phyloP scores from a whole-genome alignment of 306 rosid genomes.

The Rosa multiflora region DNA sequence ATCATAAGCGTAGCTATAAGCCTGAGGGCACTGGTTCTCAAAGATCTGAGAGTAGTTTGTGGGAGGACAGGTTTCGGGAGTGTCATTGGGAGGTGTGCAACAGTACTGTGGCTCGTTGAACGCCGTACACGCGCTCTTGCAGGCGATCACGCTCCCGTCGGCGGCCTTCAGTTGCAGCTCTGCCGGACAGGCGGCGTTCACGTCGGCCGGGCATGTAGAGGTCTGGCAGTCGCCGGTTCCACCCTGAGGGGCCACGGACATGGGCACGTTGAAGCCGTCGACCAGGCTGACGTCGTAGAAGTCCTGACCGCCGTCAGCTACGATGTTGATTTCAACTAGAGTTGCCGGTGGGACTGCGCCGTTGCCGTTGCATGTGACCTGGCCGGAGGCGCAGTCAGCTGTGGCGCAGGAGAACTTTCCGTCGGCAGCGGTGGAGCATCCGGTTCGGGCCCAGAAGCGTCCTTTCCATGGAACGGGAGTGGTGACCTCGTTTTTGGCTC shows the following conservation, averaged over 20 bases:
- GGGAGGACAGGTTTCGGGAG: constrained; percentile 39
- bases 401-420: constrained; percentile 52
- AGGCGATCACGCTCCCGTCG: constrained; percentile 43
- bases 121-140: constrained; percentile 71
- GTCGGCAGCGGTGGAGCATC: constrained; percentile 31
- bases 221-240: constrained; percentile 35
- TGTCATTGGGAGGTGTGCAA: constrained; percentile 34
- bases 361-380: constrained; percentile 54
- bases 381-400: constrained; percentile 57
- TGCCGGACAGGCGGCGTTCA: constrained; percentile 36
- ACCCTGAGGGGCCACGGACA: constrained; percentile 42
- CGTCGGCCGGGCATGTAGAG: constrained; percentile 30
- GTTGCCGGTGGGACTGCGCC: constrained; percentile 56
- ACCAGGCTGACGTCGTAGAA: constrained; percentile 65
- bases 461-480: constrained; percentile 62
- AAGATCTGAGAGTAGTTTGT: constrained; percentile 42
- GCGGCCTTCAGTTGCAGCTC: constrained; percentile 32
- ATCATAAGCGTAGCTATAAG: constrained; percentile 68
- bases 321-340: constrained; percentile 39
- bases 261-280: constrained; percentile 67
- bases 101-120: constrained; percentile 46
- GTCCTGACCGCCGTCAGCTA: constrained; percentile 43
- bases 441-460: constrained; percentile 56
- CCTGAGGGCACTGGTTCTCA: constrained; percentile 55
- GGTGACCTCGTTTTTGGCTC: constrained; percentile 24